Percentiles rank a stretch among this genome's conserved stretches.
Conservation (phyloP, 75 land plant species). For the Selaginella moellendorffii region DNA sequence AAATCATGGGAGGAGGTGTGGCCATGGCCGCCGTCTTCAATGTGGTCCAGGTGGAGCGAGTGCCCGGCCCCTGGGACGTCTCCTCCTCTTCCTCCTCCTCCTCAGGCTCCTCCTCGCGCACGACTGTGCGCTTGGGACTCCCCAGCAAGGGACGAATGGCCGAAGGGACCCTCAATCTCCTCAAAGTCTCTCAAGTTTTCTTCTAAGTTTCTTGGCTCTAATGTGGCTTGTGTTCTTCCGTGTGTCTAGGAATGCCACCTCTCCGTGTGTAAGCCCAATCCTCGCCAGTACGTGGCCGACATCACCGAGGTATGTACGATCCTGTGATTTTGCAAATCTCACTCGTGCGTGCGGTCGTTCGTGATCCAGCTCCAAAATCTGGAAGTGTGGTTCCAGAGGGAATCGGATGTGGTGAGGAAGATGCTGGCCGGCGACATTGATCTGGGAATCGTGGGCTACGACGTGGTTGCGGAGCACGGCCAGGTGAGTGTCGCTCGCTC, state of each 20-base stretch:
- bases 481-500: slow-evolving; percentile 35
- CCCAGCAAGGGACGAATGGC: slow-evolving; percentile 99
- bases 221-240: slow-evolving; percentile 1
- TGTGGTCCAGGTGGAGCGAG: too few relatives aligned
- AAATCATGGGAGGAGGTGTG: too few relatives aligned
- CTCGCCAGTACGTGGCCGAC: slow-evolving; percentile 89
- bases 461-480: slow-evolving; percentile 69
- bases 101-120: slow-evolving; percentile 21
- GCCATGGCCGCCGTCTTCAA: too few relatives aligned
- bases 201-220: too few relatives aligned
- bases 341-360: background rate
- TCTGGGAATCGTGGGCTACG: slow-evolving; percentile 89
- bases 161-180: slow-evolving; percentile 65
- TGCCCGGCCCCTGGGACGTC: too few relatives aligned
- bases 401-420: slow-evolving; percentile 83
- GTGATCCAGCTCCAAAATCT: slow-evolving; percentile 53
- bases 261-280: slow-evolving; percentile 79
- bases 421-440: slow-evolving; percentile 84
- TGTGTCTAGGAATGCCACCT: slow-evolving; percentile 69
- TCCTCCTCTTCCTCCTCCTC: too few relatives aligned
- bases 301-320: slow-evolving; percentile 62
- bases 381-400: slow-evolving; percentile 96
- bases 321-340: background rate
- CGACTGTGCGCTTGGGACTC: slow-evolving; percentile 63
- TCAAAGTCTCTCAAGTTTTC: slow-evolving; percentile 40